phyloP scores from a whole-genome alignment of 352 stramenopile genomes.

The Pythium coloratum region DNA sequence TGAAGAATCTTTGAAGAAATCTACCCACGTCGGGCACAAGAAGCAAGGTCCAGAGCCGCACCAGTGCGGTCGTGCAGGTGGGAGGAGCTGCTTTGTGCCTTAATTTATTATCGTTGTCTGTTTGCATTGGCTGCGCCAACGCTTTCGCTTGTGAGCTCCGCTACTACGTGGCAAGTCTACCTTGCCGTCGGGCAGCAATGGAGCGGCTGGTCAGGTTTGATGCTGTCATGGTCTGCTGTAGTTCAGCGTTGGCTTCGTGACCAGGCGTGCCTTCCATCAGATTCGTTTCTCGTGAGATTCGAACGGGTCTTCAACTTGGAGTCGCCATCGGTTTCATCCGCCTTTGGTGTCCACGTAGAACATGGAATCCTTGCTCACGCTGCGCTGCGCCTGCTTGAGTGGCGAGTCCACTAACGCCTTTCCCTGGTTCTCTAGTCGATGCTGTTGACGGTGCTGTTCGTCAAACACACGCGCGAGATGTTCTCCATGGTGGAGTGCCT shows the following conservation, averaged over 20 bases:
- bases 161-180: neutral
- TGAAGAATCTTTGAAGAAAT: neutral
- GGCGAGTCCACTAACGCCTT: slow-evolving; percentile 41
- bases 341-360: slow-evolving; percentile 35
- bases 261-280: no score
- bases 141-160: neutral
- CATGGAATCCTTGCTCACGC: slow-evolving; percentile 63
- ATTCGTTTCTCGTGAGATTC: neutral
- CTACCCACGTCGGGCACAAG: neutral
- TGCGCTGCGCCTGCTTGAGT: slow-evolving; percentile 31
- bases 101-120: slow-evolving; percentile 1
- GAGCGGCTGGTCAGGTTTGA: no score
- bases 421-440: slow-evolving; percentile 35
- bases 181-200: no score
- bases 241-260: no score
- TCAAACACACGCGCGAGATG: slow-evolving; percentile 46
- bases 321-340: neutral
- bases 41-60: neutral
- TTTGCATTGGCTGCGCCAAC: neutral
- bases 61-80: neutral
- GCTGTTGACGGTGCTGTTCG: slow-evolving; percentile 41
- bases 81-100: neutral
- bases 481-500: slow-evolving; percentile 43
- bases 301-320: no score
- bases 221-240: no score